Base-by-base conservation (phyloP, 352 stramenopile genomes). In the Pelagophyceae sp. region DNA sequence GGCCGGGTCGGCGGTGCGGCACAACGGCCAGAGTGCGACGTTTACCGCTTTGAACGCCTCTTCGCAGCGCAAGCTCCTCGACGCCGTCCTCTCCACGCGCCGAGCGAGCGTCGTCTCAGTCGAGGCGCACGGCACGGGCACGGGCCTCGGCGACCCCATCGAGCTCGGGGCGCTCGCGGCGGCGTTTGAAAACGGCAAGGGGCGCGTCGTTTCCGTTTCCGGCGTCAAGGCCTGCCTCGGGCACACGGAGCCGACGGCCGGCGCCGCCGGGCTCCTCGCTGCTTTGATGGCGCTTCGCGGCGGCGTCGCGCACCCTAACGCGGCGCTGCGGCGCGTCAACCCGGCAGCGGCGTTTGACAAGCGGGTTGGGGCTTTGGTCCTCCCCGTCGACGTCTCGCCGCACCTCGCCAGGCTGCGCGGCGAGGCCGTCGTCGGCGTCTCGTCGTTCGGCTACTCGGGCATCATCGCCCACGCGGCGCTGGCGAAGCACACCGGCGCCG, bases 21-120 rank as follows among this genome's bases (percentile, higher is more conserved):
- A 88, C 38, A 85, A 88, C 75, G 84, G 84, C 33, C 75, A 77
- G n/a, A 83, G 75, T 51, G 82, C 80, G 23, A 85, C 76, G 2
- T 77, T 88, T 51, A 88, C 84, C 20, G 84, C 82, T 64, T 82
- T 84, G 1, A 88, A 83, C 76, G 77, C 82, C 3, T 65, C 60
- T 27, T 77, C 82, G 0, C 83, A 88, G 54, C 67, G 58, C 31
- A 70, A 81, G 20, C 77, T 80, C 40, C 79, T 88, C 31, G 61
- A 71, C 6, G 61, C 61, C 2, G 11, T 15, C 25, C 25, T 71
- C 3, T 31, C 11, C 3, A 15, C 17, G 11, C 45, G 11, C 11
- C n/a, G n/a, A n/a, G 29, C 29, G 5, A 31, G n/a, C 15, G 19
- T 27, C 33, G 27, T 2, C 3, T 23, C 35, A 33, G 67, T 74